A percentile compares a stretch with the other conserved stretches of the same genome.
These are phyloP conservation scores for Fusarium paranaense DNA, from an alignment of 2,329 filamentous ascomycete species.

Conservation along the genomic window DNA sequence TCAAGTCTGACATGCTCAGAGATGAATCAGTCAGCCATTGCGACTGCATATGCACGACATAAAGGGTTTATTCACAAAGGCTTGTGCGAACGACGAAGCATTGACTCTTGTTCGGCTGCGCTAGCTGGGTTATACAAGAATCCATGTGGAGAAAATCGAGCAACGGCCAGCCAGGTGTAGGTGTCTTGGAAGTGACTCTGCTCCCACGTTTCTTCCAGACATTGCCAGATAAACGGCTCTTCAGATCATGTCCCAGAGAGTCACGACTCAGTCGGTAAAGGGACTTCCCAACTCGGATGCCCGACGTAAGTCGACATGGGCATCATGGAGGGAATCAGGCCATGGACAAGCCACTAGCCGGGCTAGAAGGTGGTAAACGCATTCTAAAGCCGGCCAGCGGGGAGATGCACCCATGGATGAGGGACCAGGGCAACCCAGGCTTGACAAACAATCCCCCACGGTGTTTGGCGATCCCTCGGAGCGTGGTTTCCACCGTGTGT, in stretches of 20 bases:
- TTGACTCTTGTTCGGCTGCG: not conserved
- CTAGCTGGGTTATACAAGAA: slow-evolving; percentile 24
- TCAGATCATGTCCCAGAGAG: slow-evolving; percentile 6
- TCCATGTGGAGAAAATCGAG: slow-evolving; percentile 22
- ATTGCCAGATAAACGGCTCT: slow-evolving; percentile 1
- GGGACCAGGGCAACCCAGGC: slow-evolving; percentile 14
- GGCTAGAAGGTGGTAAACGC: slow-evolving; percentile 26
- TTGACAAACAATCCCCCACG: slow-evolving; percentile 40
- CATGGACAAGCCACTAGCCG: slow-evolving; percentile 36
- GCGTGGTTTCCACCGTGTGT: slow-evolving; percentile 14
- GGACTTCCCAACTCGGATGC: slow-evolving; percentile 4
- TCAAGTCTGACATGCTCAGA: slow-evolving; percentile 3
- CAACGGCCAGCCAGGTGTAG: not conserved
- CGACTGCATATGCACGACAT: slow-evolving; percentile 35
- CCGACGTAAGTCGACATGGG: slow-evolving; percentile 24
- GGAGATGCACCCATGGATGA: slow-evolving; percentile 31
- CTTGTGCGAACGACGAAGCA: slow-evolving; percentile 8
- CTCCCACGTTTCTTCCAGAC: slow-evolving; percentile 6
- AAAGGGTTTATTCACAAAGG: slow-evolving; percentile 28
- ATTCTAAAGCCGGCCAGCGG: slow-evolving; percentile 34
- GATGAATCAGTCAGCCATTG: slow-evolving; percentile 14
- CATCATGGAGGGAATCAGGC: slow-evolving; percentile 27
- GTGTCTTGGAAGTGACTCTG: slow-evolving; percentile 19
- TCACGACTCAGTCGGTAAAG: not conserved
- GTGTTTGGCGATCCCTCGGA: slow-evolving; percentile 22